Evolutionary conservation across 139 green algal species (phyloP), one percentile per base, ranked within the genome.

Genomic region (Axilococcus clingmanii): DNA sequence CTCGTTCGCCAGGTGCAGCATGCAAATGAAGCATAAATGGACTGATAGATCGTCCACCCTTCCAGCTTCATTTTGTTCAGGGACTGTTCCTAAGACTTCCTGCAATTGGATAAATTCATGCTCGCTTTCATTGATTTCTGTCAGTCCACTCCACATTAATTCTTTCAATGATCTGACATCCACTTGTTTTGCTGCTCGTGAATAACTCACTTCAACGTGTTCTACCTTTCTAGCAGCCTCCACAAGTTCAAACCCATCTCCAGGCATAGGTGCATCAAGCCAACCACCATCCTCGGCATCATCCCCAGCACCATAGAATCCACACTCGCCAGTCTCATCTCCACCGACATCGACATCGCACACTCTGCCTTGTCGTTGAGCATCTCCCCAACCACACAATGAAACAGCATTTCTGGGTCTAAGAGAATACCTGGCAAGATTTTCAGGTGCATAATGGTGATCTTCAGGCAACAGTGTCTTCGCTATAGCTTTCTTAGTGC

Each of bases 1-100:
- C 77, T 97, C 88, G 55, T 97, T 97, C 25, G 83, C 84, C 35
- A 97, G 75, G 59, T 98, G 90, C 65, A 98, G 80, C 57, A 94
- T 42, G 73, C 91, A 97, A 61, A 98, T 96, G 77, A 98, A 97
- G 69, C 77, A 89, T 40, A 97, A 66, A 62, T 96, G 86, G 35
- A 94, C 71, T n/a, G 71, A 90, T 17, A 97, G 40, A 61, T 94
- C 83, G 16, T 69, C 66, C 32, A 79, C 27, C 17, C 34, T 34
- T 7, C 65, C 72, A 1, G 78, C 78, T 2, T 68, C 31, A 38
- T 63, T 82, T 15, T 58, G 9, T 22, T 69, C 47, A 2, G 74
- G 73, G 35, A 94, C 53, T 4, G 40, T 48, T 3, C 32, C 9
- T 23, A 93, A 48, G 22, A 92, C 40, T 8, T 72, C 59, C 37